Conservation (phyloP, 371 early-diverging fungal genomes). For the Parasitella parasitica region DNA sequence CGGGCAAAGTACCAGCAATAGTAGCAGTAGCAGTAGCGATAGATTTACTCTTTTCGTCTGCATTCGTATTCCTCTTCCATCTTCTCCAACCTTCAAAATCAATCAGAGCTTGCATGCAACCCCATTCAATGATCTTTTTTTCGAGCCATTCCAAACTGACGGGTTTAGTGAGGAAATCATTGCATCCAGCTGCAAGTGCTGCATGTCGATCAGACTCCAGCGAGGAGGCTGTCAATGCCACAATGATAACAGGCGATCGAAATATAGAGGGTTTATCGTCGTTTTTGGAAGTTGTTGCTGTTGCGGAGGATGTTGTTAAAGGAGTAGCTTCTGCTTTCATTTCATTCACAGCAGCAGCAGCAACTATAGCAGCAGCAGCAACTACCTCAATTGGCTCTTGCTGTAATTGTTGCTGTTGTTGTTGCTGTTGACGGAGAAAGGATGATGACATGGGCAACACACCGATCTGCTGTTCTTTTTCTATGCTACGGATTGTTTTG, state of each 20-base stretch:
- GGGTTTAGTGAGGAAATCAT: slow-evolving; percentile 84
- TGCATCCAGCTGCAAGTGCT: slow-evolving; percentile 81
- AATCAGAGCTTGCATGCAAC: slow-evolving; percentile 84
- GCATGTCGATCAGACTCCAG: slow-evolving; percentile 68
- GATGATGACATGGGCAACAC: slow-evolving; percentile 38
- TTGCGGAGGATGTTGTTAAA: neutral
- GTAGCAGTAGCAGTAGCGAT: neutral
- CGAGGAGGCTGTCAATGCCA: slow-evolving; percentile 79
- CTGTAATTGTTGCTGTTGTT: neutral
- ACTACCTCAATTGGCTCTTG: neutral
- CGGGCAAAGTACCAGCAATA: neutral
- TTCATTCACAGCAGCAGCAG: neutral
- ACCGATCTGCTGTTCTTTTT: slow-evolving; percentile 57
- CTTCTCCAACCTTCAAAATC: slow-evolving; percentile 76
- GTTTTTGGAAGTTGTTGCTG: slow-evolving; percentile 3
- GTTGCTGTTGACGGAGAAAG: slow-evolving; percentile 15
- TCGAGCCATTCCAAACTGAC: slow-evolving; percentile 76
- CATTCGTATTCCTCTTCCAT: slow-evolving; percentile 43
- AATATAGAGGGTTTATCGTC: slow-evolving; percentile 36
- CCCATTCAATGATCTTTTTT: slow-evolving; percentile 85
- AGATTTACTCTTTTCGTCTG: neutral
- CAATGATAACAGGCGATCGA: slow-evolving; percentile 76
- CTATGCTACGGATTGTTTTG: slow-evolving; percentile 61
- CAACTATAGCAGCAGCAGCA: neutral
- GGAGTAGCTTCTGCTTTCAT: neutral